Evolutionary conservation across 2,329 filamentous ascomycete genomes (phyloP).

Genomic region (Phyllosticta citribraziliensis): DNA sequence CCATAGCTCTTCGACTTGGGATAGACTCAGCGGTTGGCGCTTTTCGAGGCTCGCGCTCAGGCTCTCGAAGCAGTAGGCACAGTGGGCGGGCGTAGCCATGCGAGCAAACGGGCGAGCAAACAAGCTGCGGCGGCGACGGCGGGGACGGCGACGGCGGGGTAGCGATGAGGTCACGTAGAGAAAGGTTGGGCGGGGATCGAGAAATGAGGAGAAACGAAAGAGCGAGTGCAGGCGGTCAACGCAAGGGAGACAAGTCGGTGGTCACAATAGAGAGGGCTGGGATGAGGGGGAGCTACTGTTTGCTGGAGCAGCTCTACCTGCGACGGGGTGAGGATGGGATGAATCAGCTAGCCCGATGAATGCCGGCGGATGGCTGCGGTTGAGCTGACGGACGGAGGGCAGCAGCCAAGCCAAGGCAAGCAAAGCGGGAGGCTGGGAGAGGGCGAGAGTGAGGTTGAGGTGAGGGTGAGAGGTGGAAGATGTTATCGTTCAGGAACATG

Average conservation of each 20-base stretch:
- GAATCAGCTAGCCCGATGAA: neutral
- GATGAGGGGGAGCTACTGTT: neutral
- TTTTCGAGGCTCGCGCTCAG: constrained; percentile 66
- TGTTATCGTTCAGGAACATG: no score
- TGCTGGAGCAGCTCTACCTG: neutral
- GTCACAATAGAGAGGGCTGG: neutral
- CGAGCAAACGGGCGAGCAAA: neutral
- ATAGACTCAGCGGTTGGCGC: constrained; percentile 56
- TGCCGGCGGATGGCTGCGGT: neutral
- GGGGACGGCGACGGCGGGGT: neutral
- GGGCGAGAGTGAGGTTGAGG: neutral
- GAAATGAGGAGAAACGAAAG: neutral
- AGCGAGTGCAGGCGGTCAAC: neutral
- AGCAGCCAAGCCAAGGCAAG: neutral
- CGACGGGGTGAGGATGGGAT: neutral
- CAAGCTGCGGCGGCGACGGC: neutral
- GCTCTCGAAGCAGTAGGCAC: constrained; percentile 85
- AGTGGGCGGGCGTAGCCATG: constrained; percentile 83
- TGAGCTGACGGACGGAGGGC: neutral
- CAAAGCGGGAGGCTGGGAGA: neutral
- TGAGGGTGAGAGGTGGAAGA: neutral
- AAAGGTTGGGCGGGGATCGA: neutral
- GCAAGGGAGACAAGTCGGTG: neutral
- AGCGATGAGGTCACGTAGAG: neutral
- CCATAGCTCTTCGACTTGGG: constrained; percentile 62